These are phyloP conservation scores for Tylopilus felleus DNA, from an alignment of 768 basidiomycete species.

Conservation along the genomic window DNA sequence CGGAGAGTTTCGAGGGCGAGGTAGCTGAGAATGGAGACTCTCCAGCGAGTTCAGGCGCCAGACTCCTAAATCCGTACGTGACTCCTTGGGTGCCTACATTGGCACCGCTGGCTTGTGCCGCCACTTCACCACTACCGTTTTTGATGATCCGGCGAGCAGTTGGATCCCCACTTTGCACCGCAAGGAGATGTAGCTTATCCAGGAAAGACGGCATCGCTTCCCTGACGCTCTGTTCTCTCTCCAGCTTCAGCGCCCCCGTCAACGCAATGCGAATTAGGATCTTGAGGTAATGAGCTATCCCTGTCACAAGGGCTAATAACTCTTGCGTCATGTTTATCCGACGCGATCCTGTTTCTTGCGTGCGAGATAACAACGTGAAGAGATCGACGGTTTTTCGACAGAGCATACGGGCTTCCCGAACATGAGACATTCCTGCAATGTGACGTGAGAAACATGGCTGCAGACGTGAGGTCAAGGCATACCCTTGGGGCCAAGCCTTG, in stretches of 20 bases:
- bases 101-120: constrained; percentile 35
- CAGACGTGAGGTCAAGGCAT: constrained; percentile 23
- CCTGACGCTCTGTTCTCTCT: constrained; percentile 79
- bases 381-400: constrained; percentile 99
- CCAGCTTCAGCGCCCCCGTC: constrained; percentile 92
- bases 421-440: constrained; percentile 87
- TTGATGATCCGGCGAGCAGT: constrained; percentile 72
- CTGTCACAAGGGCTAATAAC: constrained; percentile 92
- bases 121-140: constrained; percentile 64
- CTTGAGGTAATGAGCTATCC: constrained; percentile 99
- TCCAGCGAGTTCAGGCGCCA: constrained; percentile 88
- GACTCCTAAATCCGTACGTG: constrained; percentile 88
- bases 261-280: constrained; percentile 98
- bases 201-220: constrained; percentile 89
- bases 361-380: constrained; percentile 93
- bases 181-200: constrained; percentile 88
- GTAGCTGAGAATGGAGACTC: constrained; percentile 67
- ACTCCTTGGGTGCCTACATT: constrained; percentile 83
- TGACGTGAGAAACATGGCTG: constrained; percentile 12
- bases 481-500: constrained; percentile 82
- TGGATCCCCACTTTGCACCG: constrained; percentile 80
- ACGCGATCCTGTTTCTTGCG: constrained; percentile 86
- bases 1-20: constrained; percentile 46
- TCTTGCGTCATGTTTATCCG: constrained; percentile 98
- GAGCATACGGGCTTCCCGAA: constrained; percentile 96